Base-by-base conservation (phyloP, 2,329 filamentous ascomycete genomes). In the Ophiostoma perfectum region DNA sequence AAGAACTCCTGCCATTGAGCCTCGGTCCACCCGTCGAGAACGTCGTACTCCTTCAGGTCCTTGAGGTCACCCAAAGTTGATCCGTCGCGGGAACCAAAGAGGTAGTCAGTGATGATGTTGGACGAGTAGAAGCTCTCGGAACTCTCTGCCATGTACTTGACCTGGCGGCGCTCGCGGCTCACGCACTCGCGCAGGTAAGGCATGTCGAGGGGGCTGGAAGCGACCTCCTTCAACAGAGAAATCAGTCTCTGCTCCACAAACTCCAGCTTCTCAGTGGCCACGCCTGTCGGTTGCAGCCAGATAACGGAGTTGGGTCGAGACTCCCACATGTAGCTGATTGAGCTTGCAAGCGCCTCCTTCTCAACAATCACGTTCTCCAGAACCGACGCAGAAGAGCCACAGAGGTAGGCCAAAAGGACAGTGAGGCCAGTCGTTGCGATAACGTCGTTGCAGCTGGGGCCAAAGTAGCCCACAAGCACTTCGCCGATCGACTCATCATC, bases 401-500 rank as follows among this genome's bases (percentile, higher is more conserved):
- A 92, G 18, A 99, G 86, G 75, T 98, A 99, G 1, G 90, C 88
- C 52, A 97, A 83, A 2, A 96, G 80, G 66, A 96, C 86, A 71
- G 91, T 90, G 3, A 97, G 80, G 1, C 93, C 95, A 14, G 88
- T 89, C 11, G 86, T 85, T 55, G 84, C 81, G 38, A 91, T 76
- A 2, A 85, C 78, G 73, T 97, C 88, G 67, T 86, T 90, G 77
- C 90, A 93, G 73, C 89, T 84, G 0, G 95, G 95, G 0, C 95
- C 95, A 68, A 98, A 88, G 79, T 96, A 97, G 1, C 86, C 90
- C 27, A 97, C 88, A 65, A 92, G 81, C 65, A 98, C 88, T 76
- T 98, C 94, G 49, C 95, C 95, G 68, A 89, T 91, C 0, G 92
- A 94, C 76, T 99, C 95, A 73, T 99, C 95, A 74, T 97, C 94